Conservation (phyloP, 2,329 filamentous ascomycete species). For the Colletotrichum higginsianum region DNA sequence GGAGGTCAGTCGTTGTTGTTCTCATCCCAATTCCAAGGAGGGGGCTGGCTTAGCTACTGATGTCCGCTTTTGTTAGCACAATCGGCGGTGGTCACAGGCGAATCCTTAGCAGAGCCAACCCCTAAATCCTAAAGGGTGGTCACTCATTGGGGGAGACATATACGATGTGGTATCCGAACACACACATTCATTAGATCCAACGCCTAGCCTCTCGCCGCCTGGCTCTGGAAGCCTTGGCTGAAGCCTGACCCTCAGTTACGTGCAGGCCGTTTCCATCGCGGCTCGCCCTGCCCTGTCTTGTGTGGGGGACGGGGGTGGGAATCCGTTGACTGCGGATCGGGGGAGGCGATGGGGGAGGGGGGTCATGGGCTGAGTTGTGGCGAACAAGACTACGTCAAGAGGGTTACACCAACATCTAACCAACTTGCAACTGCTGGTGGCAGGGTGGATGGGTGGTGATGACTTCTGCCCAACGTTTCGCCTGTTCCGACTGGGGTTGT, state of each 20-base stretch:
- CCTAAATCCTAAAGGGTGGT: neutral
- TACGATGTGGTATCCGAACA: too few species aligned
- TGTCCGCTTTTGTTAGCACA: conserved; percentile 5
- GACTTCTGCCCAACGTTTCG: conserved; percentile 10
- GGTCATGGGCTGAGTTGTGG: conserved; percentile 36
- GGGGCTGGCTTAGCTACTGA: conserved; percentile 1
- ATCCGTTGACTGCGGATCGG: conserved; percentile 5
- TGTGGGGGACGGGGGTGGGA: conserved; percentile 15
- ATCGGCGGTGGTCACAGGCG: neutral
- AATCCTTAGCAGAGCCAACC: conserved; percentile 5
- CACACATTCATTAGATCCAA: too few species aligned
- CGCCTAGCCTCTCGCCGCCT: conserved; percentile 6
- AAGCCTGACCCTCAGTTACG: conserved; percentile 16
- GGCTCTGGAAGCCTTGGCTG: conserved; percentile 31
- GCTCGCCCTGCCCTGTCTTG: neutral
- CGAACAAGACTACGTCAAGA: conserved; percentile 39
- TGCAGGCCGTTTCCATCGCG: conserved; percentile 7
- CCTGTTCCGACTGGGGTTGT: conserved; percentile 23
- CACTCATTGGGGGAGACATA: too few species aligned
- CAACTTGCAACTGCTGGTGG: neutral
- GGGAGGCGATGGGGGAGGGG: neutral
- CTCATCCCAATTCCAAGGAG: too few species aligned
- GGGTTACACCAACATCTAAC: conserved; percentile 25
- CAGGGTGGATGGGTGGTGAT: conserved; percentile 28
- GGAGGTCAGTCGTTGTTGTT: neutral